Conservation (phyloP, 2,329 filamentous ascomycete genomes). For the Atkinsonella hypoxylon region DNA sequence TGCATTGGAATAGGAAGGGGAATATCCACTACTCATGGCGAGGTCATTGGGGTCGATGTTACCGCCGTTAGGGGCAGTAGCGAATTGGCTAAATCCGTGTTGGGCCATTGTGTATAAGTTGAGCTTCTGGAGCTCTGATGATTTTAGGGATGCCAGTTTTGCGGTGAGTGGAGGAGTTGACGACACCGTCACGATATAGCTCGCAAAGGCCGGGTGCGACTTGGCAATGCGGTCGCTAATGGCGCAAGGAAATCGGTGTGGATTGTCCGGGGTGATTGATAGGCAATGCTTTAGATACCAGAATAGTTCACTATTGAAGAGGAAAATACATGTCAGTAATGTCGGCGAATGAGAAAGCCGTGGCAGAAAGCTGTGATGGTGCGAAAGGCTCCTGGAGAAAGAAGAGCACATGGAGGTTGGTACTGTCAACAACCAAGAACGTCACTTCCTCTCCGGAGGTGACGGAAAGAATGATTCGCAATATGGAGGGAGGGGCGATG, state of each 20-base stretch:
- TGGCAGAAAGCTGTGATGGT: no score
- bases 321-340: neutral
- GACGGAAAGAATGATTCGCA: neutral
- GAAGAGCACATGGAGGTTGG: neutral
- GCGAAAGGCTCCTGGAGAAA: neutral
- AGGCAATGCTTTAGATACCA: neutral
- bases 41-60: conserved; percentile 80
- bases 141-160: conserved; percentile 7
- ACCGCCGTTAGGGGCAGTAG: conserved; percentile 38
- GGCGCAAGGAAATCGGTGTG: neutral
- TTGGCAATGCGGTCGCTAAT: neutral
- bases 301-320: neutral
- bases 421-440: neutral
- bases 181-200: conserved; percentile 3
- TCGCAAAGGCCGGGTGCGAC: conserved; percentile 3
- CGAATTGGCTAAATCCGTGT: conserved; percentile 44
- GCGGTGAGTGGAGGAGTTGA: conserved; percentile 2
- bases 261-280: neutral
- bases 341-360: neutral
- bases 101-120: conserved; percentile 34
- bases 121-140: conserved; percentile 8
- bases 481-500: neutral
- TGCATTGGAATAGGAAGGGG: conserved; percentile 41
- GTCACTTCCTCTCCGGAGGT: neutral
- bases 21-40: conserved; percentile 52